Evolutionary conservation across 139 green algal species (phyloP), one percentile per base, ranked within the genome.

Genomic region (Coccomyxa sp.): DNA sequence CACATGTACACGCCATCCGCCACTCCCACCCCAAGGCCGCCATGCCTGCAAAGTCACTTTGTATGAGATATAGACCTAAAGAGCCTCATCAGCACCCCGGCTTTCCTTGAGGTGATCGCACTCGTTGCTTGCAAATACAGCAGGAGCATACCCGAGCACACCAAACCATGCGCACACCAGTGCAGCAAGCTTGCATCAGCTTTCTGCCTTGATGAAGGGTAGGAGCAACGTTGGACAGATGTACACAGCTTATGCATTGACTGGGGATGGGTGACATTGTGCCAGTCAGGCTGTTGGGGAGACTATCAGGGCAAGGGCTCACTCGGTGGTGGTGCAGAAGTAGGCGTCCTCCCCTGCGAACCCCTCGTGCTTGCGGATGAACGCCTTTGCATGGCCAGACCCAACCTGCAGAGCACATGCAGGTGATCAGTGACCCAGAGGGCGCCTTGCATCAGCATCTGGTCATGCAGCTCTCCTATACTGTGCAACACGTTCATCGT

Each of bases 1-100:
- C 94, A 98, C 83, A 90, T 88, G 84, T 96, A 98, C 37, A 98
- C 92, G 10, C 95, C 95, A 78, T 98, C 95, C 22, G 95, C 90
- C 33, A 98, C 93, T 38, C 94, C 95, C 86, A 98, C 88, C 16
- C 85, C 94, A 64, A 90, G 90, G 12, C 94, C 81, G 75, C 77
- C 78, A 69, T 89, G 86, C 72, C 89, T 94, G 72, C 55, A 64
- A 31, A 18, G 27, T 64, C 27, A 22, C 68, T n/a, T 14, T 71
- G n/a, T 12, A 39, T 24, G 4, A 24, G 22, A 31, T 37, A n/a
- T n/a, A 73, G 35, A 37, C 27, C 22, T 73, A 24, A 73, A 73
- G 68, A 73, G 18, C 27, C 27, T 10, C 68, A 68, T n/a, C 18
- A 16, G 22, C 54, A 68, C 16, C 54, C 16, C 16, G 16, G 54